Conservation (phyloP, 306 rosid genomes). For the Morella rubra region DNA sequence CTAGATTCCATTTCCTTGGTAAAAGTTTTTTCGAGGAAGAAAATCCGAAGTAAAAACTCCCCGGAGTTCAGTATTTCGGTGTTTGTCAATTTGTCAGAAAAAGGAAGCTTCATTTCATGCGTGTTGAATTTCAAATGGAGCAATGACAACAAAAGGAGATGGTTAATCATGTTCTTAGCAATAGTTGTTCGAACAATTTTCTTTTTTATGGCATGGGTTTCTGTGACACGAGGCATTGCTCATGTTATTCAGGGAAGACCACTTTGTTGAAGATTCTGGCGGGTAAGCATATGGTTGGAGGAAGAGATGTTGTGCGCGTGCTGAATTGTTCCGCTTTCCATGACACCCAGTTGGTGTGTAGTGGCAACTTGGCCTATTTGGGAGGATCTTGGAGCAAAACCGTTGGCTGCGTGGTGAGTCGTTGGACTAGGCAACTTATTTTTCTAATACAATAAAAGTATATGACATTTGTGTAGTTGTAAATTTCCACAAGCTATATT, state of each 20-base stretch:
- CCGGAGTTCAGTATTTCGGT: too few relatives aligned
- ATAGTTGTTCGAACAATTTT: neutral
- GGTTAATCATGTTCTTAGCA: neutral
- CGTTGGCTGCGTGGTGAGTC: slow-evolving; percentile 84
- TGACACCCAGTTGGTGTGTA: slow-evolving; percentile 78
- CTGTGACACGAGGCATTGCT: neutral
- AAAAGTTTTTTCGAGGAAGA: neutral
- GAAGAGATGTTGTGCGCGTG: slow-evolving; percentile 88
- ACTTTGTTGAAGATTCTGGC: slow-evolving; percentile 82
- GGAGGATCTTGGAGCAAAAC: slow-evolving; percentile 96
- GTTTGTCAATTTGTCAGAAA: too few relatives aligned
- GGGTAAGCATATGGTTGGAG: slow-evolving; percentile 97
- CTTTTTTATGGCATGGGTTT: too few relatives aligned
- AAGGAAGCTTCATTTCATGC: too few relatives aligned
- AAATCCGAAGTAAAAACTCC: neutral
- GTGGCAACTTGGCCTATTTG: slow-evolving; percentile 89
- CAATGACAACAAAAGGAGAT: neutral
- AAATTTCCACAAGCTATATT: too few relatives aligned
- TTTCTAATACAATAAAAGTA: too few relatives aligned
- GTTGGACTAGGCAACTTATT: neutral
- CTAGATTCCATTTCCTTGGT: neutral
- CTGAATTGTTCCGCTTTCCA: slow-evolving; percentile 83
- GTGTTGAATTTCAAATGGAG: too few relatives aligned
- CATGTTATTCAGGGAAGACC: slow-evolving; percentile 68
- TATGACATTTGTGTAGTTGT: too few relatives aligned